Evolutionary conservation across 2,329 filamentous ascomycete species (phyloP).

Genomic region (Davidsoniella neocaledoniae): DNA sequence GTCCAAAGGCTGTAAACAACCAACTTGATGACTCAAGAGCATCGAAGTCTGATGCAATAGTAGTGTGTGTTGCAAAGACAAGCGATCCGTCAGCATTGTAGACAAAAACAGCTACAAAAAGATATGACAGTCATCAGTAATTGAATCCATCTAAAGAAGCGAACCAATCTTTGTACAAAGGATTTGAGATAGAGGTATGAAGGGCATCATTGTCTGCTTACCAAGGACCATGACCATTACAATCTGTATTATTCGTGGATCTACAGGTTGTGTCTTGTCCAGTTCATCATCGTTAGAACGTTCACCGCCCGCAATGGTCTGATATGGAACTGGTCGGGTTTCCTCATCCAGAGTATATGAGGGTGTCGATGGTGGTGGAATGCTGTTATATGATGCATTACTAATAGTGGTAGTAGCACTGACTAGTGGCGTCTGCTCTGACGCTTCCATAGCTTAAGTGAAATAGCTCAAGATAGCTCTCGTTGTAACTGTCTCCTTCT

Average conservation of each 20-base stretch:
- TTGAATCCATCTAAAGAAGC: background rate
- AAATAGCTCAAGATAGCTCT: too few relatives aligned
- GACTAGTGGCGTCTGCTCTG: too few relatives aligned
- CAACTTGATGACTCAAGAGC: constrained; percentile 35
- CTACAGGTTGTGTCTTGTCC: background rate
- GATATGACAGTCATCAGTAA: background rate
- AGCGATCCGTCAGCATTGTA: constrained; percentile 47
- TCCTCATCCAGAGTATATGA: too few relatives aligned
- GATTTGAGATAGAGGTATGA: background rate
- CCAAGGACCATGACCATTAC: constrained; percentile 14
- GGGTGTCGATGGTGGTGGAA: too few relatives aligned
- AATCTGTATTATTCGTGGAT: constrained; percentile 4
- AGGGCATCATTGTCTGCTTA: constrained; percentile 4
- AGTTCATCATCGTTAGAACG: too few relatives aligned
- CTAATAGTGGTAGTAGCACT: too few relatives aligned
- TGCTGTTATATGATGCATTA: too few relatives aligned
- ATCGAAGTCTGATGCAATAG: constrained; percentile 44
- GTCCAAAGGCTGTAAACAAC: constrained; percentile 20
- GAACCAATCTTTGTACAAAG: background rate
- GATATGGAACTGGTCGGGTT: too few relatives aligned
- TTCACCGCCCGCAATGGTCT: too few relatives aligned
- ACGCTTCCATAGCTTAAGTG: too few relatives aligned
- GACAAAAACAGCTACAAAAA: constrained; percentile 32
- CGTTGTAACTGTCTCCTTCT: too few relatives aligned
- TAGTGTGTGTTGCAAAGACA: constrained; percentile 47